Conservation (phyloP, 1,139 yeast genomes). For the Pichiaceae sp. region DNA sequence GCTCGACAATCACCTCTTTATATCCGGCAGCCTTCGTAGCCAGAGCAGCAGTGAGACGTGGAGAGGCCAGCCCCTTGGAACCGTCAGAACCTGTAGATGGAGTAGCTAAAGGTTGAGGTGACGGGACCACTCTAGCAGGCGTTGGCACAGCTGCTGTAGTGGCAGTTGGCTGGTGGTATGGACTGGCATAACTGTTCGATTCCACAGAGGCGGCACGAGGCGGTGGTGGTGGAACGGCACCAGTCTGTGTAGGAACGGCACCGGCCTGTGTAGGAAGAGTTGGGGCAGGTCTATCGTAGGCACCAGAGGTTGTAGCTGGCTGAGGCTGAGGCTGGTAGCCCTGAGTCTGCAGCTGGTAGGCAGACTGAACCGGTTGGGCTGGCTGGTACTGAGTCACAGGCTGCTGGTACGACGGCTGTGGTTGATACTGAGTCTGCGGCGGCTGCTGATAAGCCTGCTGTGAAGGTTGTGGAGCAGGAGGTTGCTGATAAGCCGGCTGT, state of each 20-base stretch:
- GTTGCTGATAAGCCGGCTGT: not conserved
- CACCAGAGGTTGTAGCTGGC: not conserved
- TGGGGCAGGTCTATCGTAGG: too few species aligned
- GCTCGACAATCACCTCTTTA: slow-evolving; percentile 17
- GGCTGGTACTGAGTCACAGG: not conserved
- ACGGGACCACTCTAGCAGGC: slow-evolving; percentile 2
- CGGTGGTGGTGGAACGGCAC: too few species aligned
- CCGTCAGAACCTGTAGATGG: slow-evolving; percentile 12
- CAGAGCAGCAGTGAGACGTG: slow-evolving; percentile 3
- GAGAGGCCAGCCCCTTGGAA: slow-evolving; percentile 7
- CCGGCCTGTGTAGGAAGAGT: too few species aligned
- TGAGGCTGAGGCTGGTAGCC: slow-evolving; percentile 1
- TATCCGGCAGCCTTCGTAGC: slow-evolving; percentile 1
- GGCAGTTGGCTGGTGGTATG: slow-evolving; percentile 4
- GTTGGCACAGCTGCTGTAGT: slow-evolving; percentile 1
- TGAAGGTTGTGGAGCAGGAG: slow-evolving; percentile 3
- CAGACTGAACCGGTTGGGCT: not conserved
- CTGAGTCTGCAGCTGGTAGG: not conserved
- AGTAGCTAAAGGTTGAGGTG: slow-evolving; percentile 2
- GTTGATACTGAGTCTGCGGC: slow-evolving; percentile 4
- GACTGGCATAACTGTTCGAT: too few species aligned
- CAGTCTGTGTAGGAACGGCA: too few species aligned
- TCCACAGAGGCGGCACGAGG: too few species aligned
- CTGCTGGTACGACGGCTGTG: slow-evolving; percentile 6
- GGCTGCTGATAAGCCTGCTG: slow-evolving; percentile 2